These are phyloP conservation scores for Yamadazyma friedrichii DNA, from an alignment of 1,139 yeast species.

Conservation along the genomic window DNA sequence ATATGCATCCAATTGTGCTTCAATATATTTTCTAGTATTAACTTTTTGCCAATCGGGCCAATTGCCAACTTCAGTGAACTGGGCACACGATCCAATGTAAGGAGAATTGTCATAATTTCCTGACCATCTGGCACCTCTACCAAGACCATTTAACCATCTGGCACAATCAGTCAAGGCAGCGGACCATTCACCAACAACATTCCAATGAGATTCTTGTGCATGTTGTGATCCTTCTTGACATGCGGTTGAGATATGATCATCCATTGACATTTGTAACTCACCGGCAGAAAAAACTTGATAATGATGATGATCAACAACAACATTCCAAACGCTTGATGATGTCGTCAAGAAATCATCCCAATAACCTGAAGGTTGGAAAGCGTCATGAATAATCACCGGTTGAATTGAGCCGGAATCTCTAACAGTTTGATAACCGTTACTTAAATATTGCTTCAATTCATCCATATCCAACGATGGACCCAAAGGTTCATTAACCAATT, in stretches of 20 bases:
- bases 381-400: slow-evolving; percentile 67
- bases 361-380: slow-evolving; percentile 61
- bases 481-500: slow-evolving; percentile 86
- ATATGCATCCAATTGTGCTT: slow-evolving; percentile 87
- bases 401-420: slow-evolving; percentile 49
- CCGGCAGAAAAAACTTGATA: slow-evolving; percentile 79
- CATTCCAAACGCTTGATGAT: slow-evolving; percentile 52
- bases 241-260: slow-evolving; percentile 61
- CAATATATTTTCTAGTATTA: slow-evolving; percentile 69
- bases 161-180: slow-evolving; percentile 96
- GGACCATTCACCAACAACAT: slow-evolving; percentile 86
- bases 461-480: slow-evolving; percentile 65
- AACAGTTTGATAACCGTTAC: slow-evolving; percentile 52
- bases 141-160: slow-evolving; percentile 88
- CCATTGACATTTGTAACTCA: slow-evolving; percentile 56
- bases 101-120: slow-evolving; percentile 56
- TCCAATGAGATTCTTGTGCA: slow-evolving; percentile 63
- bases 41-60: slow-evolving; percentile 63
- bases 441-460: slow-evolving; percentile 55
- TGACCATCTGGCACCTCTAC: slow-evolving; percentile 82
- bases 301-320: slow-evolving; percentile 85
- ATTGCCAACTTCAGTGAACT: slow-evolving; percentile 48
- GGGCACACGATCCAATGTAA: slow-evolving; percentile 64
- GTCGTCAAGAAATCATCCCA: slow-evolving; percentile 54
- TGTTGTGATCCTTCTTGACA: slow-evolving; percentile 60